Evolutionary conservation across 495 filamentous ascomycete genomes (phyloP), one percentile per base, ranked within the genome.

Genomic region (Penicillium subrubescens): DNA sequence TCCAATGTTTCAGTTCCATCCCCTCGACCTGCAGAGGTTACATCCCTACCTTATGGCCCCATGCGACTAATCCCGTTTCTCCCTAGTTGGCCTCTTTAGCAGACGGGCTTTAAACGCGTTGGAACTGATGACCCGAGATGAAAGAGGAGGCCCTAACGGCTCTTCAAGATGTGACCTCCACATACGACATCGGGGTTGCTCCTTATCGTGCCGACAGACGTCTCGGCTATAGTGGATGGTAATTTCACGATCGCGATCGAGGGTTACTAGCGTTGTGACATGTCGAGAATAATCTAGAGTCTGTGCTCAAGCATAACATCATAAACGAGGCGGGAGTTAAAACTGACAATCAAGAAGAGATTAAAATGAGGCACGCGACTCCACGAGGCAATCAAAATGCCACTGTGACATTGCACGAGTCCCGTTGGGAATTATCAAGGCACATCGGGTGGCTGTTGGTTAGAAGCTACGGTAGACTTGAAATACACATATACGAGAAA

Each of bases 111-210:
- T 48, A 48, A 48, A 48, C 44, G 44, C 21, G 44, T 1, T 4
- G 8, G 25, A 8, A 8, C 11, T n/a, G 31, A 12, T 17, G 17
- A n/a, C 17, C 17, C 17, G 15, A 11, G 29, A 6, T 10, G 14
- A 29, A 1, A 23, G n/a, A 7, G 21, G 21, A 27, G 48, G 33
- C 52, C 11, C 23, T 29, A 31, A 54, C 15, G 52, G 33, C 7
- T 14, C 53, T 33, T 53, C 34, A 60, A 60, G 54, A 33, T 71
- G 54, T 63, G 60, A 71, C 68, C 68, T 66, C 57, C 58, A 64
- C 66, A 68, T 71, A 39, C 66, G 23, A 46, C 37, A 57, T 37
- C 31, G 27, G 19, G 44, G 37, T 41, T 60, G 15, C 55, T 19
- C 31, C 52, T 55, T 14, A 34, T 21, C 31, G 21, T 56, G 21